Percentiles rank a stretch among this genome's conserved stretches.
Evolutionary conservation across 2,329 filamentous ascomycete genomes (phyloP).

Genomic region (Nigrograna mackinnonii): DNA sequence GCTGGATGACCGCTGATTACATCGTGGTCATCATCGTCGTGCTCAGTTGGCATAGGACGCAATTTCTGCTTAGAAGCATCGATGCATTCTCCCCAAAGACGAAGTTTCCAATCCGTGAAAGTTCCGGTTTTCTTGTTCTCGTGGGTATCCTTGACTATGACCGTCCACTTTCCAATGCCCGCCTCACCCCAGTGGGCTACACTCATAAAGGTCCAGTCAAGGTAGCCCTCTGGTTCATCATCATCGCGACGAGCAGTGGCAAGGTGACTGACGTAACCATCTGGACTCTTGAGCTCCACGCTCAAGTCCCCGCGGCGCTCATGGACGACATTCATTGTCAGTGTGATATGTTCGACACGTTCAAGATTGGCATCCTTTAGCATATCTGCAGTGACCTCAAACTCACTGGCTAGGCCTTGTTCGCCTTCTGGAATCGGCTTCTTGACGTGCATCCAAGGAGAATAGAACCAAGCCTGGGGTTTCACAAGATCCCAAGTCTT

Average conservation of each 20-base stretch:
- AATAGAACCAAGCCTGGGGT: conserved; percentile 92
- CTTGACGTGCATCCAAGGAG: conserved; percentile 91
- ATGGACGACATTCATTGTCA: conserved; percentile 96
- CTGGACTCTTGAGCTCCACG: conserved; percentile 86
- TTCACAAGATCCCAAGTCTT: conserved; percentile 88
- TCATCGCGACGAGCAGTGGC: conserved; percentile 76
- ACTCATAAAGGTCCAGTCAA: conserved; percentile 99
- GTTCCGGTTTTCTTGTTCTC: conserved; percentile 76
- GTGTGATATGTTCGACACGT: conserved; percentile 88
- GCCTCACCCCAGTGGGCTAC: conserved; percentile 96
- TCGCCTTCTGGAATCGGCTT: conserved; percentile 83
- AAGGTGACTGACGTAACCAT: conserved; percentile 80
- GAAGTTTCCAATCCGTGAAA: conserved; percentile 90
- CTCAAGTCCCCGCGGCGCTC: conserved; percentile 86
- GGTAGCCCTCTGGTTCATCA: conserved; percentile 69
- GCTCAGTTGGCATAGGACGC: conserved; percentile 79
- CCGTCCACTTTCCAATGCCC: conserved; percentile 86
- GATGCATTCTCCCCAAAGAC: conserved; percentile 88
- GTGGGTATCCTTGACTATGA: conserved; percentile 83
- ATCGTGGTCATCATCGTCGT: conserved; percentile 84
- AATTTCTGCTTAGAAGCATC: conserved; percentile 73
- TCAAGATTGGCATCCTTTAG: conserved; percentile 81
- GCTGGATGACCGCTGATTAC: conserved; percentile 59
- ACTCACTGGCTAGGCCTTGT: conserved; percentile 75
- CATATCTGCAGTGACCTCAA: conserved; percentile 81